Evolutionary conservation across 2,329 filamentous ascomycete genomes (phyloP).

Genomic region (Arthrocladium fulminans): DNA sequence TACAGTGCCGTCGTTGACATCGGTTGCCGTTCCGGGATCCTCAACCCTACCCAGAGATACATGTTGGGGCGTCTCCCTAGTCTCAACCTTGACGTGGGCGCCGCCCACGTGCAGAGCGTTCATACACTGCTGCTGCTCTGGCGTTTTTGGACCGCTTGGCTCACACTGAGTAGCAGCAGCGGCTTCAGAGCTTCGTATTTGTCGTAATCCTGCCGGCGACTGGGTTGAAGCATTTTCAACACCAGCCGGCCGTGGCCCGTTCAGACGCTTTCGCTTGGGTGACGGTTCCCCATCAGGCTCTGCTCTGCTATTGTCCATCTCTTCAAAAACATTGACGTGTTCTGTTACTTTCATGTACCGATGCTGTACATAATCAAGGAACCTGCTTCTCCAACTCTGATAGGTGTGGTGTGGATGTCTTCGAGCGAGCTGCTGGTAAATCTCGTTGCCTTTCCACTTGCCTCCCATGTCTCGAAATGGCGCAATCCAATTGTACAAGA

Average conservation of each 20-base stretch:
- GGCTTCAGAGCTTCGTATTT: not conserved
- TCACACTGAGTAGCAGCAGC: not conserved
- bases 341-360: conserved; percentile 11
- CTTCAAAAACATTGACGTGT: not conserved
- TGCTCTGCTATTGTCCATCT: not conserved
- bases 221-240: not conserved
- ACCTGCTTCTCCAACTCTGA: conserved; percentile 43
- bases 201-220: not conserved
- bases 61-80: not conserved
- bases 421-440: conserved; percentile 37
- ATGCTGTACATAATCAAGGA: conserved; percentile 30
- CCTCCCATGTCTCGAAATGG: conserved; percentile 27
- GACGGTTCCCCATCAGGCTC: not conserved
- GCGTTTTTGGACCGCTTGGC: not conserved
- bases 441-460: conserved; percentile 32
- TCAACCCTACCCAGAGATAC: not conserved
- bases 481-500: conserved; percentile 38
- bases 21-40: not conserved
- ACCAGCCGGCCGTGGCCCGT: not conserved
- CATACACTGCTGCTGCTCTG: not conserved
- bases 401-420: conserved; percentile 35
- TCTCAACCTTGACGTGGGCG: not conserved
- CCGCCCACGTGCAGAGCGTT: not conserved
- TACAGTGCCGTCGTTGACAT: not conserved
- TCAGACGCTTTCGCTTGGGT: conserved; percentile 2